These are phyloP conservation scores for Euptelea pleiosperma DNA, from an alignment of 164 flowering plant species.

Conservation along the genomic window DNA sequence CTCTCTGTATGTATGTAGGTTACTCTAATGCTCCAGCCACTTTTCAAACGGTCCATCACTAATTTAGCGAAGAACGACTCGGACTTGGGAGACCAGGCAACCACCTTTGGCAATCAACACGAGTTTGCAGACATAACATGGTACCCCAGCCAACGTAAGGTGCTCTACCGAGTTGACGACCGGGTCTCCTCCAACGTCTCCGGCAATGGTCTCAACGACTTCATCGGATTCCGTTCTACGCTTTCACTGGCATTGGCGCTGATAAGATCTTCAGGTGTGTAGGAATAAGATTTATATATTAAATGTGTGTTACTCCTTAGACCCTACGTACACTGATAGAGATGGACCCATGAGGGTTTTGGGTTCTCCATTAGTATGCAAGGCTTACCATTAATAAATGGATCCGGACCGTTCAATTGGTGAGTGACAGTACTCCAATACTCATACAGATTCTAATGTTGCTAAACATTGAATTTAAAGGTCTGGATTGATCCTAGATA, in stretches of 20 bases:
- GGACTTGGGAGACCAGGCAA: slow-evolving; percentile 45
- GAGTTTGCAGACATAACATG: slow-evolving; percentile 45
- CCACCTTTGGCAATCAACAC: slow-evolving; percentile 45
- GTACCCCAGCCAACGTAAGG: slow-evolving; percentile 48
- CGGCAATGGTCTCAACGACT: slow-evolving; percentile 46
- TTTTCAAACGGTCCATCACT: slow-evolving; percentile 62
- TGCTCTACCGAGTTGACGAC: slow-evolving; percentile 49
- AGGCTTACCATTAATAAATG: too few relatives aligned
- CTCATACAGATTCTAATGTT: too few relatives aligned
- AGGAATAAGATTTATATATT: too few relatives aligned
- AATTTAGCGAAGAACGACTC: slow-evolving; percentile 31
- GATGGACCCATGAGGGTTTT: too few relatives aligned
- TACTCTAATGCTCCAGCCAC: slow-evolving; percentile 51
- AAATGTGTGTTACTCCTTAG: too few relatives aligned
- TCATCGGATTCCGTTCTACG: slow-evolving; percentile 44
- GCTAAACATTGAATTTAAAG: too few relatives aligned
- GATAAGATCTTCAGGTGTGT: slow-evolving; percentile 40
- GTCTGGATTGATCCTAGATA: too few relatives aligned
- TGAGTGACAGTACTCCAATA: too few relatives aligned
- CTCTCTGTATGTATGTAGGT: slow-evolving; percentile 43
- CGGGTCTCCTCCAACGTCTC: slow-evolving; percentile 36
- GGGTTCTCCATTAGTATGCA: too few relatives aligned
- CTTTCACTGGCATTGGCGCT: slow-evolving; percentile 26
- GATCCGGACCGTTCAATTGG: too few relatives aligned
- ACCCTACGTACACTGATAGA: too few relatives aligned